Evolutionary conservation across 2,329 filamentous ascomycete genomes (phyloP), one percentile per base, ranked within the genome.

Genomic region (Ceratocystis huliohia): DNA sequence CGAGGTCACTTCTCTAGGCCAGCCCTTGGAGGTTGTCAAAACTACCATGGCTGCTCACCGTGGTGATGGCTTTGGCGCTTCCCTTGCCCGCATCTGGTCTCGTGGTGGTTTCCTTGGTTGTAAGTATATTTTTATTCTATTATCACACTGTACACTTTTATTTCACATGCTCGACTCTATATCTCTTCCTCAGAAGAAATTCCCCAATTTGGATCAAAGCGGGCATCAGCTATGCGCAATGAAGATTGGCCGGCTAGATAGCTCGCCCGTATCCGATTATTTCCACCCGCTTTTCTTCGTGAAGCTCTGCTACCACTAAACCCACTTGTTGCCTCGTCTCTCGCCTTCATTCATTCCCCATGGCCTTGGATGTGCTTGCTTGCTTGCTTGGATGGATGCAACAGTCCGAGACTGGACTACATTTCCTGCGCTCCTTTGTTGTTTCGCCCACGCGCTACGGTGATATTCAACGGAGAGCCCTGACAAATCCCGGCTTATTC

Each of bases 41-140:
- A 99, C 94, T 74, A 97, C 94, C 78, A 97, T 99, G 91, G 94
- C 94, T 74, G 94, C 94, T 72, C 94, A 99, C 81, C 88, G 94
- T 78, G 83, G 85, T 73, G 93, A 97, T 77, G 87, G 85, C 78
- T 94, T 99, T 80, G 81, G 81, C 70, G 82, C 85, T 72, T 89
- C 94, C 75, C 86, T 97, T 75, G 79, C 81, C 74, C 87, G 91
- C 76, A 89, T 97, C 79, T 99, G 94, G 94, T 81, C 85, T 76
- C 90, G 94, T 79, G 94, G 94, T 79, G 94, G 94, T 80, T 81
- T 88, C 74, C 81, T 96, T 74, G 94, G 94, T 78, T 99, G 93
- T 97, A 82, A 82, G 92, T 84, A 68, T 22, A 25, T 62, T 45
- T 37, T 53, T 15, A 30, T 61, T 66, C 30, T 63, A 37, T 50